Conservation (phyloP, 2,329 filamentous ascomycete species). For the Aureobasidium sp. region DNA sequence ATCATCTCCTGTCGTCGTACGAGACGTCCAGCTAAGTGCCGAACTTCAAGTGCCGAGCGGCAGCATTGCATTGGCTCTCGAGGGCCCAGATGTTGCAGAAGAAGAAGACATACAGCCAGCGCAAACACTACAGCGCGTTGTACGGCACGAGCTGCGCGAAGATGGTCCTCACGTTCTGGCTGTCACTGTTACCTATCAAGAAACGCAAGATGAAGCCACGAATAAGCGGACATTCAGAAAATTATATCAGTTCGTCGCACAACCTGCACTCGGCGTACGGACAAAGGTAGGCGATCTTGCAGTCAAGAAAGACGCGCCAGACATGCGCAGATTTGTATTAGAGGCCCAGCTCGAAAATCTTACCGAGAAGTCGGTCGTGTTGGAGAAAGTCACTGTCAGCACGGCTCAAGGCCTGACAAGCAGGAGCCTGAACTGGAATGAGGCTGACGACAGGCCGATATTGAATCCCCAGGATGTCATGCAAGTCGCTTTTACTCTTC, state of each 20-base stretch:
- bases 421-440: slow-evolving; percentile 25
- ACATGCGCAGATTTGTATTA: slow-evolving; percentile 56
- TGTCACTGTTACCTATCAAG: slow-evolving; percentile 89
- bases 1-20: slow-evolving; percentile 45
- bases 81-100: slow-evolving; percentile 49
- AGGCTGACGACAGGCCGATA: slow-evolving; percentile 32
- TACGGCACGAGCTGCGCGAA: slow-evolving; percentile 83
- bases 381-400: slow-evolving; percentile 49
- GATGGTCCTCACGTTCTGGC: slow-evolving; percentile 90
- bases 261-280: slow-evolving; percentile 78
- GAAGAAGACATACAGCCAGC: slow-evolving; percentile 42
- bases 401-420: slow-evolving; percentile 23
- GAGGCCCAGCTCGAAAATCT: slow-evolving; percentile 96
- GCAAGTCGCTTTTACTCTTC: slow-evolving; percentile 56
- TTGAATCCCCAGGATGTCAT: slow-evolving; percentile 55
- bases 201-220: slow-evolving; percentile 43
- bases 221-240: slow-evolving; percentile 84
- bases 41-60: slow-evolving; percentile 92
- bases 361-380: slow-evolving; percentile 69
- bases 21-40: slow-evolving; percentile 72
- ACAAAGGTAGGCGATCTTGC: slow-evolving; percentile 69
- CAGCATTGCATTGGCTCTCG: slow-evolving; percentile 48
- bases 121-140: slow-evolving; percentile 68
- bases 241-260: slow-evolving; percentile 92
- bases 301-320: slow-evolving; percentile 33